These are phyloP conservation scores for Irpex sp. DNA, from an alignment of 1,284 basidiomycete species.

Conservation along the genomic window DNA sequence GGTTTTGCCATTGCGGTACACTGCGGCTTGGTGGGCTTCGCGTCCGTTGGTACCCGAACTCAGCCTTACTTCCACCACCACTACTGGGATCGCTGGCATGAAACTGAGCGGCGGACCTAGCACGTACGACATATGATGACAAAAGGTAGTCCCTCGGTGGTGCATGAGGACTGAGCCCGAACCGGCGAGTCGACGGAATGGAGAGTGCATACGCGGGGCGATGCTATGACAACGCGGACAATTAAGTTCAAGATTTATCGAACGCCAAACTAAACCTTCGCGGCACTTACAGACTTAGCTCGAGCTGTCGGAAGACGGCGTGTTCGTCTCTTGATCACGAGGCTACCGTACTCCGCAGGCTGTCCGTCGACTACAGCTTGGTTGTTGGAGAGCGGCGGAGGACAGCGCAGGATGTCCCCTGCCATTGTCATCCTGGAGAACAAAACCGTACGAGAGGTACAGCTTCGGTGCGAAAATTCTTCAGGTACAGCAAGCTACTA, in stretches of 20 bases:
- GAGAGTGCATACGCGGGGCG: conserved; percentile 1
- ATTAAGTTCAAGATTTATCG: conserved; percentile 1
- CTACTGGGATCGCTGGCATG: conserved; percentile 2
- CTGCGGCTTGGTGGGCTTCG: conserved; percentile 1
- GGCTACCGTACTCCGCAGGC: background rate
- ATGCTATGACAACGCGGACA: conserved; percentile 10
- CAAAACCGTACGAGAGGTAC: conserved; percentile 1
- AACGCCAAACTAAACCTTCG: conserved; percentile 9
- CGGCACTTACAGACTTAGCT: conserved; percentile 8
- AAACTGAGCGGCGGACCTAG: background rate
- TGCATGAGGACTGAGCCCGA: background rate
- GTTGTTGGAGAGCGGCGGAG: background rate
- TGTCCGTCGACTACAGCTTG: background rate
- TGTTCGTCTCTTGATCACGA: conserved; percentile 6
- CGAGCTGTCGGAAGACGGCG: conserved; percentile 3
- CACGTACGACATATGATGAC: background rate
- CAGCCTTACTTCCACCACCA: background rate
- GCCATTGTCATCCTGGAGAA: conserved; percentile 9
- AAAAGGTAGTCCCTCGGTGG: background rate
- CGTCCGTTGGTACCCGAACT: background rate
- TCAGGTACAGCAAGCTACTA: background rate
- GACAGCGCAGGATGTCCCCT: background rate
- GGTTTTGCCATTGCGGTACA: background rate
- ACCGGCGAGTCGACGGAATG: background rate
- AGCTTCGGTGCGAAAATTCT: background rate